Percentiles rank a stretch among this genome's conserved stretches.
These are phyloP conservation scores for Kurtzmaniella cleridarum DNA, from an alignment of 805 yeast genomes.

Conservation along the genomic window DNA sequence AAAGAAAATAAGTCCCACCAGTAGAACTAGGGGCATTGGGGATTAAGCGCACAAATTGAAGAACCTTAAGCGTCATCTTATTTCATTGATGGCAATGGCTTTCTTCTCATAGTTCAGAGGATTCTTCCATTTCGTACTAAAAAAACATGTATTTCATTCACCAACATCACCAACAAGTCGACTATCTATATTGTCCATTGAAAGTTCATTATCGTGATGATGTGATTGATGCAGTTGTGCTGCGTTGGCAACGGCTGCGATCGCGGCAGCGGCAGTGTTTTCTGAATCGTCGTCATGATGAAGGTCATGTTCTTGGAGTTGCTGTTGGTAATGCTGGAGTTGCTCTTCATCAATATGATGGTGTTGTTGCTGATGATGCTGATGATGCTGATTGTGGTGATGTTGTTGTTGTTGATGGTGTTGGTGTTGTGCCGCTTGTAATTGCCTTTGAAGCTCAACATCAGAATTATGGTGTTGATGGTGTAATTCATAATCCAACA, in stretches of 20 bases:
- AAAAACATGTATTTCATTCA: no score
- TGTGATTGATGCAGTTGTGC: conserved; percentile 24
- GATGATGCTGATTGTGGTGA: conserved; percentile 8
- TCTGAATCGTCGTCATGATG: conserved; percentile 7
- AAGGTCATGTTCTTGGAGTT: conserved; percentile 17
- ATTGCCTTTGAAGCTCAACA: conserved; percentile 20
- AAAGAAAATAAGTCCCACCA: conserved; percentile 1
- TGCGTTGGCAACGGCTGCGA: conserved; percentile 38
- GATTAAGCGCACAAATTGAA: no score
- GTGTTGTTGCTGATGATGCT: conserved; percentile 15
- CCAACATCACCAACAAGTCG: conserved; percentile 35
- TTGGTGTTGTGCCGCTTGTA: conserved; percentile 15
- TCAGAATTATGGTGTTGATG: conserved; percentile 17
- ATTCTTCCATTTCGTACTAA: no score
- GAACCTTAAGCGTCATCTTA: no score
- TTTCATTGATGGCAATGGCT: no score
- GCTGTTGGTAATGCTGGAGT: conserved; percentile 24
- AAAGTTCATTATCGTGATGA: conserved; percentile 24
- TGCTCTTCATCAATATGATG: conserved; percentile 19
- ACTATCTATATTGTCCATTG: conserved; percentile 41
- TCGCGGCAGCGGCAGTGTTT: conserved; percentile 33
- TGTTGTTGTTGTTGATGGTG: conserved; percentile 19
- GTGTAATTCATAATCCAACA: conserved; percentile 10
- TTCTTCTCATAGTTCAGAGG: no score
- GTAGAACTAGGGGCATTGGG: neutral